These are phyloP conservation scores for Sicyos baderoa DNA, from an alignment of 306 rosid genomes.

Conservation along the genomic window DNA sequence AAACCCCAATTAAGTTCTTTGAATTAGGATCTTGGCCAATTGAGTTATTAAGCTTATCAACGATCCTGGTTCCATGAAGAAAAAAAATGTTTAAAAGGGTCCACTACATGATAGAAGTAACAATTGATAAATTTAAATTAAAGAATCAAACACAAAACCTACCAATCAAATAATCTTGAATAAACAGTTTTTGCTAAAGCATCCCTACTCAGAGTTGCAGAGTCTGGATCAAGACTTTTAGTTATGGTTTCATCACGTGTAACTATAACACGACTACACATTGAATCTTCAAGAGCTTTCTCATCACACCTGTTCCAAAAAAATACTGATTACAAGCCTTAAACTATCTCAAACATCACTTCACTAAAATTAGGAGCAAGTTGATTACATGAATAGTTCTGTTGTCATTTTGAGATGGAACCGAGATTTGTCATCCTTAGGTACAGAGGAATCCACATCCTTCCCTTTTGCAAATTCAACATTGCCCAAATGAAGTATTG, in stretches of 20 bases:
- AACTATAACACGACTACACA: slow-evolving; percentile 85
- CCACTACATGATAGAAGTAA: slow-evolving; percentile 3
- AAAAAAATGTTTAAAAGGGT: slow-evolving; percentile 17
- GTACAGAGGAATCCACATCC: slow-evolving; percentile 73
- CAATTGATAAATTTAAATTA: not conserved
- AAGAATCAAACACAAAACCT: slow-evolving; percentile 19
- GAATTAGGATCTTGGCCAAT: slow-evolving; percentile 89
- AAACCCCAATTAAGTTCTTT: slow-evolving; percentile 74
- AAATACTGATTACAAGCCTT: slow-evolving; percentile 20
- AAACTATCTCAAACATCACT: slow-evolving; percentile 19
- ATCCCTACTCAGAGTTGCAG: slow-evolving; percentile 78
- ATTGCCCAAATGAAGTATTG: slow-evolving; percentile 88
- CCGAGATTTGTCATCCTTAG: slow-evolving; percentile 65
- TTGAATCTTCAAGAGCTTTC: slow-evolving; percentile 73
- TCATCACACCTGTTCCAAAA: slow-evolving; percentile 62
- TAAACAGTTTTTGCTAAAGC: slow-evolving; percentile 84
- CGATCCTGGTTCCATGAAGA: slow-evolving; percentile 54
- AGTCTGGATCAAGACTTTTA: slow-evolving; percentile 57
- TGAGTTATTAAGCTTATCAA: slow-evolving; percentile 73
- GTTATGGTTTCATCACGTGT: slow-evolving; percentile 92
- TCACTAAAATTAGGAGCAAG: not conserved
- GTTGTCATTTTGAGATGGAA: slow-evolving; percentile 74
- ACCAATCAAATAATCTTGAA: slow-evolving; percentile 91
- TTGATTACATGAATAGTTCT: slow-evolving; percentile 61
- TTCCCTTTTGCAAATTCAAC: slow-evolving; percentile 69